Evolutionary conservation across 345 rosid species (phyloP).

Genomic region (Theobroma cacao): DNA sequence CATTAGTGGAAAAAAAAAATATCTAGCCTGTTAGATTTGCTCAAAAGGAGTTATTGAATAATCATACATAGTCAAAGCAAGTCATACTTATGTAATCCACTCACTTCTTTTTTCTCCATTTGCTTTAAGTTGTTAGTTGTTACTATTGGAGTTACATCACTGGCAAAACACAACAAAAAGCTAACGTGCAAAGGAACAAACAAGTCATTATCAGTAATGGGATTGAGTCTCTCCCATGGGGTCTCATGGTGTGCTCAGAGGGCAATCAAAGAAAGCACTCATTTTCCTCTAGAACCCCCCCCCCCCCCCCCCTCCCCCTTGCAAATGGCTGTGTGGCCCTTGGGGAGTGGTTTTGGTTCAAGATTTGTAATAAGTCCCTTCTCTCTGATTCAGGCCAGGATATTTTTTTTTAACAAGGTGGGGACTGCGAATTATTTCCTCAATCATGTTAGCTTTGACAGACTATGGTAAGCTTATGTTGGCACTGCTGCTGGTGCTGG

Average conservation of each 20-base stretch:
- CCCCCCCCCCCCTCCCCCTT: too few relatives aligned
- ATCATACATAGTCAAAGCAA: slow-evolving; percentile 1
- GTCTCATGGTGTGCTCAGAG: slow-evolving; percentile 19
- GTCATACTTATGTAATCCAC: neutral
- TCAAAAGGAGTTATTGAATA: neutral
- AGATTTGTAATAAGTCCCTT: neutral
- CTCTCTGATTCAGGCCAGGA: neutral
- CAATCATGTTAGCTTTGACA: slow-evolving; percentile 60
- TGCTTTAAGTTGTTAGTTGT: neutral
- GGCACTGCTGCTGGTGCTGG: neutral
- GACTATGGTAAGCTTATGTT: neutral
- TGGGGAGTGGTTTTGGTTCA: slow-evolving; percentile 13
- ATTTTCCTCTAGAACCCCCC: slow-evolving; percentile 13
- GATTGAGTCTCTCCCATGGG: slow-evolving; percentile 9
- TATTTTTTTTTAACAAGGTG: neutral
- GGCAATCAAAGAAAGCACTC: slow-evolving; percentile 32
- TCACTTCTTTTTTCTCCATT: neutral
- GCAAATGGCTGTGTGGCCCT: slow-evolving; percentile 10
- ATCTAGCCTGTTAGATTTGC: neutral
- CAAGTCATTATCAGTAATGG: slow-evolving; percentile 32
- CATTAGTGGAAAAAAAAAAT: neutral
- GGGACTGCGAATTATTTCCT: slow-evolving; percentile 36
- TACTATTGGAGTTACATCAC: slow-evolving; percentile 21
- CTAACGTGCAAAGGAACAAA: slow-evolving; percentile 14
- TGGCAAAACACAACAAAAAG: slow-evolving; percentile 8